These are phyloP conservation scores for Tillandsia fasciculata DNA, from an alignment of 176 grass and related monocot species.

Conservation along the genomic window DNA sequence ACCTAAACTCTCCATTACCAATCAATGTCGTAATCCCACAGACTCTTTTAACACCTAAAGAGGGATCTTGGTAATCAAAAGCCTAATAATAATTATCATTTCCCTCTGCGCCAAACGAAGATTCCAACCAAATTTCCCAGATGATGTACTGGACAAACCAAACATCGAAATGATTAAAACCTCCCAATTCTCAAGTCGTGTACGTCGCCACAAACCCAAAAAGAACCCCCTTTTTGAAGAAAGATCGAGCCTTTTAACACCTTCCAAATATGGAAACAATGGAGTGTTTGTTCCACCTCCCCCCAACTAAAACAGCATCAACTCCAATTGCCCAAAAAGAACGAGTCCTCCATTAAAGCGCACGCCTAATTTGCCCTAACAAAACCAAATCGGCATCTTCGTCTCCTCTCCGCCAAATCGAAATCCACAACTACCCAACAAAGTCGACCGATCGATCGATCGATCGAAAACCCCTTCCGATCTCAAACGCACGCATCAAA, in stretches of 20 bases:
- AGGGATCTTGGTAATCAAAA: background rate
- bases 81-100: too few species aligned
- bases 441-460: conserved; percentile 5
- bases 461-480: conserved; percentile 1
- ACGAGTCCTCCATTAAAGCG: background rate
- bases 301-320: conserved; percentile 8
- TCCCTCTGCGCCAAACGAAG: too few species aligned
- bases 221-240: conserved; percentile 7
- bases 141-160: background rate
- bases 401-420: background rate
- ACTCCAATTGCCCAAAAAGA: conserved; percentile 3
- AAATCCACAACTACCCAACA: background rate
- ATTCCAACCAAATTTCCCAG: background rate
- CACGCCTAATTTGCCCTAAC: background rate
- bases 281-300: background rate
- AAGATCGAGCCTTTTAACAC: background rate
- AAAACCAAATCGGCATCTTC: background rate
- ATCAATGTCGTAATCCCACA: background rate
- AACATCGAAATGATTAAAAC: background rate
- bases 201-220: background rate
- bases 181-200: conserved; percentile 6
- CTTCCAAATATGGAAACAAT: conserved; percentile 11
- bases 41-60: conserved; percentile 2
- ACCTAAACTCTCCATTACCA: conserved; percentile 24
- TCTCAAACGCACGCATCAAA: conserved; percentile 7